These are phyloP conservation scores for Limonium bicolor DNA, from an alignment of 148 eudicot genomes.

Conservation along the genomic window DNA sequence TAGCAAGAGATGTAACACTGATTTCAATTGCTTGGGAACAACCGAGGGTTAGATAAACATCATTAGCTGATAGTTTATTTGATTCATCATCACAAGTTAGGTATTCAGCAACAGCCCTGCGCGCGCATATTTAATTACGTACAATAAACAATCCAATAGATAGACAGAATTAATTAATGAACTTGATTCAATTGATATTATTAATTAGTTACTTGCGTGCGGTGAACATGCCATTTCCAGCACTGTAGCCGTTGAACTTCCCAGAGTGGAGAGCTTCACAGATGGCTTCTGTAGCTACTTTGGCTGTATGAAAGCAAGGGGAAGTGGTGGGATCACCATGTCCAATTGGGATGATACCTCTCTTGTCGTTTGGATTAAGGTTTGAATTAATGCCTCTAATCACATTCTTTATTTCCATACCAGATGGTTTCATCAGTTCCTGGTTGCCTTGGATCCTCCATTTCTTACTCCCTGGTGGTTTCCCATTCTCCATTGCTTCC, in stretches of 20 bases:
- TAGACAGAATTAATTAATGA: no score
- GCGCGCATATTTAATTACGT: no score
- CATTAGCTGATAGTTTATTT: constrained; percentile 29
- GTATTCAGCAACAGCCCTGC: constrained; percentile 67
- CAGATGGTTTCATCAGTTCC: constrained; percentile 7
- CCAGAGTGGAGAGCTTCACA: constrained; percentile 26
- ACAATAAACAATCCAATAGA: no score
- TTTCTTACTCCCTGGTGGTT: constrained; percentile 1
- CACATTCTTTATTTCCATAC: constrained; percentile 19
- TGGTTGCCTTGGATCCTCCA: constrained; percentile 24
- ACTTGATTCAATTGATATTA: no score
- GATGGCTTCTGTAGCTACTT: constrained; percentile 30
- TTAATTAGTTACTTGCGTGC: constrained; percentile 33
- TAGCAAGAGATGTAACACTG: constrained; percentile 26
- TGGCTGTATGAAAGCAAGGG: constrained; percentile 31
- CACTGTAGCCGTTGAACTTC: constrained; percentile 26
- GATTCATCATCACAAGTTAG: constrained; percentile 46
- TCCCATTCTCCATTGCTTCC: constrained; percentile 5
- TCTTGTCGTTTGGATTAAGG: constrained; percentile 13
- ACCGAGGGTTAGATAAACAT: constrained; percentile 55
- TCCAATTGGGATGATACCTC: constrained; percentile 25
- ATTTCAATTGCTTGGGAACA: constrained; percentile 61
- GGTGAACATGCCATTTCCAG: constrained; percentile 21
- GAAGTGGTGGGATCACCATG: constrained; percentile 51
- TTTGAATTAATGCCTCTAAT: constrained; percentile 10